Evolutionary conservation across 2,329 filamentous ascomycete genomes (phyloP), one percentile per base, ranked within the genome.

Genomic region (Dactylellina cionopaga): DNA sequence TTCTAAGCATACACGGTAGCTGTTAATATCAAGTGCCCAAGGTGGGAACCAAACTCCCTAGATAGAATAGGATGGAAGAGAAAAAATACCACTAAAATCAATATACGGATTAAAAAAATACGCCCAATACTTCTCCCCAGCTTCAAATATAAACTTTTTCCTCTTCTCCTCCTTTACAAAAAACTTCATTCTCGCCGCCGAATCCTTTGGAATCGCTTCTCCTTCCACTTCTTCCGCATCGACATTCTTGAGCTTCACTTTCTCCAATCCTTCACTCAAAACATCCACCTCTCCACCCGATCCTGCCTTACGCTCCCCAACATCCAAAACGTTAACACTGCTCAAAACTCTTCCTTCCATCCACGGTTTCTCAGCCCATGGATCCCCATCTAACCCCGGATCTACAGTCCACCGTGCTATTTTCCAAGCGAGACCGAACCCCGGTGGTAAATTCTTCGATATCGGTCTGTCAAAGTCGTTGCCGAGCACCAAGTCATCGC

Each of bases 381-480:
- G 89, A 79, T 99, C 93, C 7, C 92, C 93, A 6, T 97, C 92
- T 0, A 99, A 82, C 0, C 92, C 92, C 0, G 94, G 94, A 78
- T 99, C 94, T 51, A 98, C 90, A 83, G 89, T 91, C 90, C 91
- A 96, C 76, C 91, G 91, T 25, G 96, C 91, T 43, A 96, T 89
- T 56, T 88, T 89, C 80, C 97, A 88, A 0, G 92, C 93, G 7
- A 91, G 89, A 78, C 87, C 88, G 80, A 96, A 96, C 0, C 94
- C 92, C 0, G 92, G 91, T 0, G 95, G 94, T 1, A 99, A 83
- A 13, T 89, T 87, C 79, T 96, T 90, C 27, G 92, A 87, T 76
- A 99, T 95, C 0, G 95, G 92, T 54, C 90, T 87, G 78, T 96
- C 93, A 79, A 98, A 97, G 83, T 97, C 92, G 80, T 98, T 98